Evolutionary conservation across 1,284 basidiomycete species (phyloP).

Genomic region (Leccinum subatratum): DNA sequence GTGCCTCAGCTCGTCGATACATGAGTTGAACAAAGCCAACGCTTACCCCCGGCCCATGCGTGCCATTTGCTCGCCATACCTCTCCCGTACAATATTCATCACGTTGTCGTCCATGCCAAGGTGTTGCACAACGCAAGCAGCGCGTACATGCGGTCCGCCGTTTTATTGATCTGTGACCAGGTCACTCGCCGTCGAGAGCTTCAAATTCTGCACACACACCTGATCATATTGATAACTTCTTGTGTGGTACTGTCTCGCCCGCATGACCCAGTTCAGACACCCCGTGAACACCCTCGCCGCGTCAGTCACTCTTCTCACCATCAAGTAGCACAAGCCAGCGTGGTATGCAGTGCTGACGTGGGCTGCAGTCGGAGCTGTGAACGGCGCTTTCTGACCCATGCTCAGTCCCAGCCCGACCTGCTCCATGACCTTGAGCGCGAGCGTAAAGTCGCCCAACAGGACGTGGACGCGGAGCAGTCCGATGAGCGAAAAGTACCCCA

Average conservation of each 20-base stretch:
- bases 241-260: conserved; percentile 93
- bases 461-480: conserved; percentile 94
- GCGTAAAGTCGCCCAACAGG: conserved; percentile 91
- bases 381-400: conserved; percentile 80
- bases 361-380: conserved; percentile 89
- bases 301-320: conserved; percentile 90
- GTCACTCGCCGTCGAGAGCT: conserved; percentile 2
- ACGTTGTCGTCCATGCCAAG: conserved; percentile 93
- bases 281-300: conserved; percentile 91
- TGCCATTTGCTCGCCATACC: conserved; percentile 85
- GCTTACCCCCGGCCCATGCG: conserved; percentile 80
- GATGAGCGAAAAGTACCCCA: conserved; percentile 97
- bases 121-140: conserved; percentile 91
- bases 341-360: conserved; percentile 95
- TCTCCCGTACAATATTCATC: conserved; percentile 87
- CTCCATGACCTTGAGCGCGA: conserved; percentile 94
- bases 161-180: conserved; percentile 80
- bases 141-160: conserved; percentile 96
- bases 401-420: conserved; percentile 87
- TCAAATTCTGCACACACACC: conserved; percentile 37
- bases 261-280: conserved; percentile 89
- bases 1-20: conserved; percentile 2
- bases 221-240: conserved; percentile 96
- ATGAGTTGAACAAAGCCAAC: background rate
- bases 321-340: conserved; percentile 94